Percentiles rank a stretch among this genome's conserved stretches.
Conservation (phyloP, 2,329 filamentous ascomycete genomes). For the Parascedosporium putredinis region DNA sequence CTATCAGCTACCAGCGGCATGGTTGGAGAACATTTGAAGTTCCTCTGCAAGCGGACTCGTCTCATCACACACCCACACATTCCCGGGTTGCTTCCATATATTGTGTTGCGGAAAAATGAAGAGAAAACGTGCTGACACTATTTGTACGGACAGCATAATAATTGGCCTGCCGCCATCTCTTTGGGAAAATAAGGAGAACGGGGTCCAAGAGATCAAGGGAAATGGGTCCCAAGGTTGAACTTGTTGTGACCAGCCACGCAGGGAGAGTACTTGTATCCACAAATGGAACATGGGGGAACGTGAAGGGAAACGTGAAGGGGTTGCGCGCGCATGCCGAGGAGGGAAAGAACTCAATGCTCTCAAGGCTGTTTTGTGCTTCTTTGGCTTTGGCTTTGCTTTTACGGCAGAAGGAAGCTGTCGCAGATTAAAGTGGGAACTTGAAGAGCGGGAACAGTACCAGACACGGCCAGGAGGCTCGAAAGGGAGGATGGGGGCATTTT, state of each 20-base stretch:
- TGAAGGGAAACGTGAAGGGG: neutral
- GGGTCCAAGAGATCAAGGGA: constrained; percentile 1
- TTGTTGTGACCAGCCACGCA: too few relatives aligned
- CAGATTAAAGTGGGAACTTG: constrained; percentile 8
- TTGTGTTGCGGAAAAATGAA: neutral
- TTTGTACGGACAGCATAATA: too few relatives aligned
- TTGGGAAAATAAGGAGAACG: neutral
- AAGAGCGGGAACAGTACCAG: constrained; percentile 3
- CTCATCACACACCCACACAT: neutral
- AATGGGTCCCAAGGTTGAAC: too few relatives aligned
- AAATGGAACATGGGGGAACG: neutral
- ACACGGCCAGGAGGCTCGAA: neutral
- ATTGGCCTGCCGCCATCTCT: too few relatives aligned
- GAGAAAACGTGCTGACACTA: too few relatives aligned
- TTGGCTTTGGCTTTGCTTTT: neutral
- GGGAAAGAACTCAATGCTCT: neutral
- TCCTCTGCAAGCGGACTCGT: neutral
- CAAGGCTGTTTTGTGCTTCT: too few relatives aligned
- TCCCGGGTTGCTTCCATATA: neutral
- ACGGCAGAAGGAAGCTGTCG: constrained; percentile 2
- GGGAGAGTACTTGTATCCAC: neutral
- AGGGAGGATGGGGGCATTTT: neutral
- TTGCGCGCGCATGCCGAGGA: neutral
- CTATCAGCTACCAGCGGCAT: neutral
- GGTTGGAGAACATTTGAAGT: neutral